Evolutionary conservation across 2,329 filamentous ascomycete genomes (phyloP).

Genomic region (Arthrobotrys entomopaga): DNA sequence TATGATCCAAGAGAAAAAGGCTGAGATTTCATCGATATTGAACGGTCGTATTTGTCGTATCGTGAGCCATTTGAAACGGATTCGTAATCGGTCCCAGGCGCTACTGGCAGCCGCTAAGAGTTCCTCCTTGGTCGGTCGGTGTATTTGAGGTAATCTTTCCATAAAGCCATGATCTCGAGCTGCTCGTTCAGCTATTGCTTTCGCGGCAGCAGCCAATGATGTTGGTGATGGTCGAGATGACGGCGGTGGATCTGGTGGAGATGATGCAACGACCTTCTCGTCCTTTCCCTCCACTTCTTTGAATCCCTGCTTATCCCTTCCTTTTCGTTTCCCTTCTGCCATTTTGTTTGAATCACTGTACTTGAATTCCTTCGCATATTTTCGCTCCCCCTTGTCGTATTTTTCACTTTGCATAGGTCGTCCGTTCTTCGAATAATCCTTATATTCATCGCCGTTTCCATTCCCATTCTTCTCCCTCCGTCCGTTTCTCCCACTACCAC

Average conservation of each 20-base stretch:
- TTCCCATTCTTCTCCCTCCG: conserved; percentile 34
- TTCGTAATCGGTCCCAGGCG: conserved; percentile 88
- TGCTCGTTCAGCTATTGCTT: conserved; percentile 52
- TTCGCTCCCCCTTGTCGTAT: conserved; percentile 36
- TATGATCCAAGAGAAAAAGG: conserved; percentile 94
- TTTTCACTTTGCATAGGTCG: conserved; percentile 9
- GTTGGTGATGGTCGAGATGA: neutral
- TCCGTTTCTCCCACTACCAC: neutral
- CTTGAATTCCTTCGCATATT: conserved; percentile 19
- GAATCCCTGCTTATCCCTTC: conserved; percentile 5
- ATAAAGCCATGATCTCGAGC: conserved; percentile 65
- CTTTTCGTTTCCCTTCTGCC: conserved; percentile 19
- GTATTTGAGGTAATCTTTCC: conserved; percentile 75
- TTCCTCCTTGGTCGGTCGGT: conserved; percentile 92
- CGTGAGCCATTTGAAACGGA: conserved; percentile 97
- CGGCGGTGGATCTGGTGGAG: too few species aligned
- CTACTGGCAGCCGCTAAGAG: conserved; percentile 88
- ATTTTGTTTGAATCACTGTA: neutral
- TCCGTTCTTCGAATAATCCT: conserved; percentile 23
- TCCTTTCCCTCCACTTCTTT: conserved; percentile 42
- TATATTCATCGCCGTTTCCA: neutral
- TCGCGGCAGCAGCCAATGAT: conserved; percentile 36
- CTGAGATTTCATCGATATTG: conserved; percentile 95
- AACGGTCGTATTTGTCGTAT: conserved; percentile 93
- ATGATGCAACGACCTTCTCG: neutral